Percentiles rank a stretch among this genome's conserved stretches.
These are phyloP conservation scores for Penicillium nucicola DNA, from an alignment of 495 filamentous ascomycete species.

Conservation along the genomic window DNA sequence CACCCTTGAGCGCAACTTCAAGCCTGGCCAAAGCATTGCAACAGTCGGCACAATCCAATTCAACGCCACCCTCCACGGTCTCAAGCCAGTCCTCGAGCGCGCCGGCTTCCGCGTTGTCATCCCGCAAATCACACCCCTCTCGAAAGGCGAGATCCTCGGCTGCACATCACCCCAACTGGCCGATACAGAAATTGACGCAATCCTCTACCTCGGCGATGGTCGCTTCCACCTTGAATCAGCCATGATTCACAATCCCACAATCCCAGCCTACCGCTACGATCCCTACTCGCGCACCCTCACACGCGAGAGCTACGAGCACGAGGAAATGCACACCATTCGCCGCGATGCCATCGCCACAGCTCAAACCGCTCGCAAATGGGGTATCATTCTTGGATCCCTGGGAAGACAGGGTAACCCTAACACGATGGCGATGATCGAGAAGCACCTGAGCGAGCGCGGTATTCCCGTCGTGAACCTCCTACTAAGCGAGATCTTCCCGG, in stretches of 20 bases:
- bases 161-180: conserved; percentile 84
- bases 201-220: conserved; percentile 93
- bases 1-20: conserved; percentile 86
- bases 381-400: conserved; percentile 87
- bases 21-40: conserved; percentile 78
- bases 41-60: conserved; percentile 98
- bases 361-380: conserved; percentile 78
- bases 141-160: conserved; percentile 90
- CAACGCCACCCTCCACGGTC: conserved; percentile 89
- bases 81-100: conserved; percentile 69
- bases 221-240: conserved; percentile 96
- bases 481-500: conserved; percentile 92
- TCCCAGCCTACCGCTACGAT: conserved; percentile 94
- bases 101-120: conserved; percentile 81
- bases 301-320: conserved; percentile 83
- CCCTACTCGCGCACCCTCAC: conserved; percentile 92
- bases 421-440: conserved; percentile 83
- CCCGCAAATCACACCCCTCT: conserved; percentile 89
- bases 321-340: conserved; percentile 80
- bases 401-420: conserved; percentile 95
- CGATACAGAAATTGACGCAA: conserved; percentile 59
- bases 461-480: conserved; percentile 80
- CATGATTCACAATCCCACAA: conserved; percentile 94
- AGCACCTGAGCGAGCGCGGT: conserved; percentile 59
- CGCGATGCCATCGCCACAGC: conserved; percentile 73